Conservation (phyloP, 2,329 filamentous ascomycete genomes). For the Stenocarpella maydis region DNA sequence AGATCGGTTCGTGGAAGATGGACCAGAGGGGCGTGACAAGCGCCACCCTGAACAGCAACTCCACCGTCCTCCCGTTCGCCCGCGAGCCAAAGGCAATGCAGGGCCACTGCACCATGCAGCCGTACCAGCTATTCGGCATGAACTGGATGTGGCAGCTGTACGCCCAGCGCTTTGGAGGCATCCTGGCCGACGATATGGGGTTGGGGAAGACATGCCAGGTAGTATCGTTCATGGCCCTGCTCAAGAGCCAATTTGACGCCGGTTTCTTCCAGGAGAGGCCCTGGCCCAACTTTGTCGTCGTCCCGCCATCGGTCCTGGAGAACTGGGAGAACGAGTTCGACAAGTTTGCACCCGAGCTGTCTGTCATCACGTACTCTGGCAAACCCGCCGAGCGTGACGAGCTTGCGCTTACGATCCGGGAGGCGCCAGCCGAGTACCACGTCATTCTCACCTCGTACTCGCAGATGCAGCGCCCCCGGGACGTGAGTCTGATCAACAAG, state of each 20-base stretch:
- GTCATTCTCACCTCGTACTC: slow-evolving; percentile 68
- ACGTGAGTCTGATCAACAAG: slow-evolving; percentile 58
- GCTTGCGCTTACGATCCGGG: slow-evolving; percentile 72
- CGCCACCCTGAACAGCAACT: slow-evolving; percentile 40
- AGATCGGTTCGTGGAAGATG: slow-evolving; percentile 58
- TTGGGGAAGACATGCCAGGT: slow-evolving; percentile 97
- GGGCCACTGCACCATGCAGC: slow-evolving; percentile 80
- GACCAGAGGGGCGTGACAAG: slow-evolving; percentile 55
- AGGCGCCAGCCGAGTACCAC: slow-evolving; percentile 70
- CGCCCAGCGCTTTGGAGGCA: slow-evolving; percentile 81
- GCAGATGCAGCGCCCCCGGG: slow-evolving; percentile 62
- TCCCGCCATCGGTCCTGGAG: slow-evolving; percentile 91
- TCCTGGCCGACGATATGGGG: slow-evolving; percentile 97
- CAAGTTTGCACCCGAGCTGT: slow-evolving; percentile 81
- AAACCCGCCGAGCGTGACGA: slow-evolving; percentile 71
- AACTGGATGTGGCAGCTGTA: slow-evolving; percentile 94
- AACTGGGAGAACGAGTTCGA: slow-evolving; percentile 95
- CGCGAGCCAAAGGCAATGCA: slow-evolving; percentile 81
- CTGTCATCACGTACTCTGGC: slow-evolving; percentile 76
- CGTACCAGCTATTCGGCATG: slow-evolving; percentile 92
- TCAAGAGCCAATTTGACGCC: slow-evolving; percentile 70
- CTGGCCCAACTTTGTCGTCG: slow-evolving; percentile 84
- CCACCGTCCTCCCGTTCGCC: slow-evolving; percentile 54
- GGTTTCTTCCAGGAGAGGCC: slow-evolving; percentile 47
- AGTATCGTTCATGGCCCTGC: slow-evolving; percentile 86